Percentiles rank a stretch among this genome's conserved stretches.
Evolutionary conservation across 2,329 filamentous ascomycete species (phyloP).

Genomic region (Zymoseptoria passerinii): DNA sequence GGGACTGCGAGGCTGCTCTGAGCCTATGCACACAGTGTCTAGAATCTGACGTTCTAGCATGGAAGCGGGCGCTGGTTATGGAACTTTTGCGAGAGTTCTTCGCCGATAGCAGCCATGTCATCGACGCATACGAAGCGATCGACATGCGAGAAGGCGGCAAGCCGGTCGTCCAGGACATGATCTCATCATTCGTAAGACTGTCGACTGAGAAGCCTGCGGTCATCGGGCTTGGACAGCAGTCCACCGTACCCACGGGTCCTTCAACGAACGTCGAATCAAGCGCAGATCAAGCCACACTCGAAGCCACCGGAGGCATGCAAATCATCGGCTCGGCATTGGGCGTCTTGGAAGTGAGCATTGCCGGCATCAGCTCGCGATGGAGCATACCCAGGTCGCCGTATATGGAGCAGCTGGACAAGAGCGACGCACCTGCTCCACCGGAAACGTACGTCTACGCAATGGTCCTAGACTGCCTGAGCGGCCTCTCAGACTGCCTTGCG

Average conservation of each 20-base stretch:
- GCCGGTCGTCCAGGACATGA: conserved; percentile 69
- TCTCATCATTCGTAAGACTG: conserved; percentile 81
- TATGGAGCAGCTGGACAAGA: conserved; percentile 90
- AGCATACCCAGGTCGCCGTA: conserved; percentile 79
- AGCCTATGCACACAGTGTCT: conserved; percentile 75
- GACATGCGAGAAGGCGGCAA: conserved; percentile 66
- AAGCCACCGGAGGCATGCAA: conserved; percentile 70
- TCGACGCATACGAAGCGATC: conserved; percentile 72
- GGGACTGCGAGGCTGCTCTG: conserved; percentile 76
- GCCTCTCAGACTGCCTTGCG: conserved; percentile 81
- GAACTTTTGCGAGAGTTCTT: conserved; percentile 85
- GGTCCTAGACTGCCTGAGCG: conserved; percentile 79
- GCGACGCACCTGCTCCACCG: conserved; percentile 70
- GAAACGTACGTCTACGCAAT: conserved; percentile 93
- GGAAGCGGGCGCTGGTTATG: conserved; percentile 86
- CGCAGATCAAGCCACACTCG: conserved; percentile 77
- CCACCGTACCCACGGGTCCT: conserved; percentile 64
- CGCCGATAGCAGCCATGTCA: conserved; percentile 65
- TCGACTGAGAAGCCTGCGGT: conserved; percentile 83
- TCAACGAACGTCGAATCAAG: conserved; percentile 49
- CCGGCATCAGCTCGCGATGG: conserved; percentile 83
- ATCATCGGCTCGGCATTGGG: conserved; percentile 68
- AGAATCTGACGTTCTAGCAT: conserved; percentile 70
- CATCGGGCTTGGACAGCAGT: conserved; percentile 84
- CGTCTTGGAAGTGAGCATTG: conserved; percentile 56